phyloP scores from a whole-genome alignment of 2,329 filamentous ascomycete genomes.

The Stachybotrys echinatus region DNA sequence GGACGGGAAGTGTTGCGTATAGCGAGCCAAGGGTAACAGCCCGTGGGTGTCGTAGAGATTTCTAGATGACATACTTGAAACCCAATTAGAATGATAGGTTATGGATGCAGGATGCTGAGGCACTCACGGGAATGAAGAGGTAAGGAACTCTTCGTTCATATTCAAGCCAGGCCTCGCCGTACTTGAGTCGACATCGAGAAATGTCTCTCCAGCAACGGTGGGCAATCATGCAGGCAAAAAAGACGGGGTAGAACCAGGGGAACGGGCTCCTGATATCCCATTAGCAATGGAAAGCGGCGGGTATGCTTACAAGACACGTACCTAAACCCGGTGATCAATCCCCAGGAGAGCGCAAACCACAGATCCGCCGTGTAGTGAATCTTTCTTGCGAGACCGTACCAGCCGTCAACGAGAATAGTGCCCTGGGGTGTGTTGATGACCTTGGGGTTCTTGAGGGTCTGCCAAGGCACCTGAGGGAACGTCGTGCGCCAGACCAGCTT shows the following conservation, averaged over 20 bases:
- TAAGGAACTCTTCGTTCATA: slow-evolving; percentile 77
- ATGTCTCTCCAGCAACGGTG: slow-evolving; percentile 77
- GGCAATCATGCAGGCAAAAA: slow-evolving; percentile 77
- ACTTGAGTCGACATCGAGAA: slow-evolving; percentile 70
- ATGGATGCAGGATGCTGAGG: neutral
- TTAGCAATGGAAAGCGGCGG: slow-evolving; percentile 6
- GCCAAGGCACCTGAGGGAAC: slow-evolving; percentile 90
- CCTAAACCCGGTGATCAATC: slow-evolving; percentile 45
- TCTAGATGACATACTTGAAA: slow-evolving; percentile 36
- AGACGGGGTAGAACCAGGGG: slow-evolving; percentile 86
- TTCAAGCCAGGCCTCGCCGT: slow-evolving; percentile 75
- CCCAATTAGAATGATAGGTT: slow-evolving; percentile 8
- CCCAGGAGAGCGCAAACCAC: slow-evolving; percentile 46
- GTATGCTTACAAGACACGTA: slow-evolving; percentile 13
- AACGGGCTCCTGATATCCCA: slow-evolving; percentile 55
- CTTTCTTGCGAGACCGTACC: slow-evolving; percentile 72
- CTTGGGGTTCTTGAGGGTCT: slow-evolving; percentile 73
- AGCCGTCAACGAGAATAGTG: slow-evolving; percentile 76
- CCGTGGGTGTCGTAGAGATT: too few relatives aligned
- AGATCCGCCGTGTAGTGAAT: slow-evolving; percentile 45
- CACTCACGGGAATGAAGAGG: slow-evolving; percentile 68
- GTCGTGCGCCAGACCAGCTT: slow-evolving; percentile 65
- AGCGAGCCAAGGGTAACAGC: too few relatives aligned
- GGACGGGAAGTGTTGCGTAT: too few relatives aligned
- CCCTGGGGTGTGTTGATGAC: slow-evolving; percentile 69